These are phyloP conservation scores for Lachancea meyersii DNA, from an alignment of 805 yeast genomes.

Conservation along the genomic window DNA sequence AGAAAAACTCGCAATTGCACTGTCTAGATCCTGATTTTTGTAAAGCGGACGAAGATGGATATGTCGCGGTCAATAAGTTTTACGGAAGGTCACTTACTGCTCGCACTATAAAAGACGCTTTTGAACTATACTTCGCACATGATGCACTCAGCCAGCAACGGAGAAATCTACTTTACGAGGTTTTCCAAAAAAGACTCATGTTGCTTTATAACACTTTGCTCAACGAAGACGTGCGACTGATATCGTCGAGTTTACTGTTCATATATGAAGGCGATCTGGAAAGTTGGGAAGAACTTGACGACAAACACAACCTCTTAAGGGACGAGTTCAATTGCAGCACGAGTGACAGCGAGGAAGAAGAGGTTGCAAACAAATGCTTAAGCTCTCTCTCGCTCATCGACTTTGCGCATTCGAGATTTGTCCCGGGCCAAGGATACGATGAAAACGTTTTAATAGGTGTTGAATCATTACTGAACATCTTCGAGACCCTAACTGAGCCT, in stretches of 20 bases:
- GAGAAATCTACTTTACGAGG: conserved; percentile 34
- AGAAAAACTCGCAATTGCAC: conserved; percentile 14
- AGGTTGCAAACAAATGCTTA: conserved; percentile 29
- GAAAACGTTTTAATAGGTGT: conserved; percentile 66
- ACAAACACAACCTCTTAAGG: conserved; percentile 38
- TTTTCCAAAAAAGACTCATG: conserved; percentile 55
- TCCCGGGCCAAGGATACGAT: conserved; percentile 63
- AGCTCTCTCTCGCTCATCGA: conserved; percentile 70
- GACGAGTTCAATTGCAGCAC: conserved; percentile 34
- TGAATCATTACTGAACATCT: conserved; percentile 46
- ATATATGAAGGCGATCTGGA: conserved; percentile 61
- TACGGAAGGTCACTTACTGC: conserved; percentile 60
- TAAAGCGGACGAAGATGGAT: conserved; percentile 33
- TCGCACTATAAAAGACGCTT: conserved; percentile 40
- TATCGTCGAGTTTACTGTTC: conserved; percentile 68
- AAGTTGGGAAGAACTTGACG: conserved; percentile 43
- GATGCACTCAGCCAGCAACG: conserved; percentile 33
- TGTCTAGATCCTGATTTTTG: conserved; percentile 18
- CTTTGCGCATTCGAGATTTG: conserved; percentile 76
- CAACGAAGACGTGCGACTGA: conserved; percentile 55
- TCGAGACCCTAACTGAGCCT: conserved; percentile 35
- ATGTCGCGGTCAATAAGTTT: conserved; percentile 52
- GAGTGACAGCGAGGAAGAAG: conserved; percentile 28
- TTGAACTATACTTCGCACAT: conserved; percentile 42
- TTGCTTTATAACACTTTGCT: conserved; percentile 59